A percentile compares a stretch with the other conserved stretches of the same genome.
Evolutionary conservation across 1,284 basidiomycete genomes (phyloP).

Genomic region (Heterobasidion parviporum): DNA sequence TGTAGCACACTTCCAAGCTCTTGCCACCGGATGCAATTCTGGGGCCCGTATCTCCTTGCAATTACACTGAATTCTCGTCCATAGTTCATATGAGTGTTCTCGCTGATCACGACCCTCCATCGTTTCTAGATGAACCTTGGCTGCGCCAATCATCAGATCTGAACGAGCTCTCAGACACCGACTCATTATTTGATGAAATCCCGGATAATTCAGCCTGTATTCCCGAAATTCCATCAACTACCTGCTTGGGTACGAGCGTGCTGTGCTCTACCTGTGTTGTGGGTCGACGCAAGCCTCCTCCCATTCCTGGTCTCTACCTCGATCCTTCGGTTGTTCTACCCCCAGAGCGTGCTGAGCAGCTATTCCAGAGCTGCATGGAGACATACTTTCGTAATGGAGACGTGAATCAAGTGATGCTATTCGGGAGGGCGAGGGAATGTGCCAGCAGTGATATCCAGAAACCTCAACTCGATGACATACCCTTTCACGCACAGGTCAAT

Average conservation of each 20-base stretch:
- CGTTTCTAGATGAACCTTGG: background rate
- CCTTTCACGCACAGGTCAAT: background rate
- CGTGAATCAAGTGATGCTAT: slow-evolving; percentile 74
- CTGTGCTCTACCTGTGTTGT: background rate
- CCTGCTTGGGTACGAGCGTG: too few species aligned
- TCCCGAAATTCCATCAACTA: too few species aligned
- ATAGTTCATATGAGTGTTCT: too few species aligned
- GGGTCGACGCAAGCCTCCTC: slow-evolving; percentile 31
- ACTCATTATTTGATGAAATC: background rate
- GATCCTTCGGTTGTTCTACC: slow-evolving; percentile 43
- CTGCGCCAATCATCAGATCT: background rate
- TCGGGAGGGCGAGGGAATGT: slow-evolving; percentile 36
- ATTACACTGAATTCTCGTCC: too few species aligned
- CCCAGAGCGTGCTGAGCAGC: slow-evolving; percentile 35
- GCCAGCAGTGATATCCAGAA: background rate
- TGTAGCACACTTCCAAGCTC: too few species aligned
- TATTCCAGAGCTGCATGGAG: slow-evolving; percentile 45
- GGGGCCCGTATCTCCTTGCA: too few species aligned
- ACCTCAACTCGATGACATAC: background rate
- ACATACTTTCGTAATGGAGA: slow-evolving; percentile 45
- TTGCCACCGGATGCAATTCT: too few species aligned
- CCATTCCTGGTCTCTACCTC: slow-evolving; percentile 60
- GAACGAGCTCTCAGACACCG: background rate
- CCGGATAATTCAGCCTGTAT: background rate
- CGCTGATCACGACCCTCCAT: background rate